A percentile compares a stretch with the other conserved stretches of the same genome.
Conservation (phyloP, 768 basidiomycete genomes). For the Coprinopsis sp. region DNA sequence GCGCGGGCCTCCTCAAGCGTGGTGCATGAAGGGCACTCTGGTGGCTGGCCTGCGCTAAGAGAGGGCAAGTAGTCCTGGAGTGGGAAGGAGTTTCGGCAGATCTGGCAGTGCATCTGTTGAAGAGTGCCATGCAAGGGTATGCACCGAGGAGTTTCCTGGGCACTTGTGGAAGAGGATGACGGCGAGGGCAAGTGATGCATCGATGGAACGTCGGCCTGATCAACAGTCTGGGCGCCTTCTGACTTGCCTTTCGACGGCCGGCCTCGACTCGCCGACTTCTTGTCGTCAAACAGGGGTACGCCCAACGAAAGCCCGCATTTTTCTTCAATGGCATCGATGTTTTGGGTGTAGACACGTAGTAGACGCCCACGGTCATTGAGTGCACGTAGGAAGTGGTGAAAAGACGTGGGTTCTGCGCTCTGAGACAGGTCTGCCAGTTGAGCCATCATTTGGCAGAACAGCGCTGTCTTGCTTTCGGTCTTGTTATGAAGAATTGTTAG, state of each 20-base stretch:
- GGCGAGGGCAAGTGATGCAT: constrained; percentile 21
- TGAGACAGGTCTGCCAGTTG: constrained; percentile 70
- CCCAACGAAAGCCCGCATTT: constrained; percentile 87
- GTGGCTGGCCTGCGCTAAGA: constrained; percentile 57
- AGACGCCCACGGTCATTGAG: constrained; percentile 75
- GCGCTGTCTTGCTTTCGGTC: constrained; percentile 70
- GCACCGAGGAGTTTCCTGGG: constrained; percentile 73
- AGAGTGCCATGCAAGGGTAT: constrained; percentile 90
- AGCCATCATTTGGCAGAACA: constrained; percentile 89
- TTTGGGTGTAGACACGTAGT: constrained; percentile 88
- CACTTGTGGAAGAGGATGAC: constrained; percentile 45
- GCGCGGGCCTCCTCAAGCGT: constrained; percentile 64
- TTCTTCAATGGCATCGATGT: constrained; percentile 85
- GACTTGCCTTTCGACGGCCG: constrained; percentile 40
- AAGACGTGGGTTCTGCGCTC: constrained; percentile 71
- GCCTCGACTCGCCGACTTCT: constrained; percentile 51
- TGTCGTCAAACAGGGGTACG: constrained; percentile 64
- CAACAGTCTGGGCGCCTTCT: constrained; percentile 6
- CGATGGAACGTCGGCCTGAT: constrained; percentile 4
- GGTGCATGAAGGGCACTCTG: constrained; percentile 77
- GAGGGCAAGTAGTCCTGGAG: constrained; percentile 56
- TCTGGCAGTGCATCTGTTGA: constrained; percentile 72
- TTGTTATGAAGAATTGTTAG: constrained; percentile 22
- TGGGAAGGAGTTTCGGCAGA: constrained; percentile 70
- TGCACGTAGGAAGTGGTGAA: constrained; percentile 68